Base-by-base conservation (phyloP, 1,139 yeast species). In the Sugiyamaella paludigena region DNA sequence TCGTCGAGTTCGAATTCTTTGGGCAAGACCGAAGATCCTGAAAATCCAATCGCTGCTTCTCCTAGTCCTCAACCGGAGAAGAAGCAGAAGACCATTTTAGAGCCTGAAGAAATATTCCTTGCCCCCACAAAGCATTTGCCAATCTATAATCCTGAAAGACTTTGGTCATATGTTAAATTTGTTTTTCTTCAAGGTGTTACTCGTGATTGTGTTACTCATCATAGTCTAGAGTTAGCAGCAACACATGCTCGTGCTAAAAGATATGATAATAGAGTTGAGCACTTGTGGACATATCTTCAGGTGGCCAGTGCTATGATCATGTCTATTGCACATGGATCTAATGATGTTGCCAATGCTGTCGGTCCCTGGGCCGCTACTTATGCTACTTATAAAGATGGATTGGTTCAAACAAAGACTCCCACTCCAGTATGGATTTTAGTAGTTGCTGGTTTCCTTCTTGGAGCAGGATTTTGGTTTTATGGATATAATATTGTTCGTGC, bases 271-370 rank as follows among this genome's bases (percentile, higher is more conserved):
- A 80, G 81, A 68, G 73, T 83, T 52, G 94, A 84, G 68, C 83
- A 76, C 66, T 70, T 84, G 59, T 84, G 79, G 68, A 81, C 92
- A 4, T 72, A 84, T 58, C 72, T 83, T 51, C 94, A 84, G 69
- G 84, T 81, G 45, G 70, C 84, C 54, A 84, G 91, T 47, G 91
- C 94, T 19, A 78, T 83, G 61, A 84, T 89, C 53, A 84, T 84
- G 83, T 83, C 91, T 4, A 83, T 84, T 67, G 87, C 91, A 13
- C 94, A 84, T 62, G 61, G 94, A 54, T 83, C 92, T 39, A 85
- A 84, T 64, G 94, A 84, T 69, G 83, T 85, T 57, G 77, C 91
- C 45, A 84, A 84, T 61, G 91, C 92, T 36, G 79, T 87, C 33
- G 92, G 88, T 58, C 92, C 92, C 31, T 73, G 83, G 60, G 71